Evolutionary conservation across 2,329 filamentous ascomycete genomes (phyloP).

Genomic region (Exophiala alcalophila): DNA sequence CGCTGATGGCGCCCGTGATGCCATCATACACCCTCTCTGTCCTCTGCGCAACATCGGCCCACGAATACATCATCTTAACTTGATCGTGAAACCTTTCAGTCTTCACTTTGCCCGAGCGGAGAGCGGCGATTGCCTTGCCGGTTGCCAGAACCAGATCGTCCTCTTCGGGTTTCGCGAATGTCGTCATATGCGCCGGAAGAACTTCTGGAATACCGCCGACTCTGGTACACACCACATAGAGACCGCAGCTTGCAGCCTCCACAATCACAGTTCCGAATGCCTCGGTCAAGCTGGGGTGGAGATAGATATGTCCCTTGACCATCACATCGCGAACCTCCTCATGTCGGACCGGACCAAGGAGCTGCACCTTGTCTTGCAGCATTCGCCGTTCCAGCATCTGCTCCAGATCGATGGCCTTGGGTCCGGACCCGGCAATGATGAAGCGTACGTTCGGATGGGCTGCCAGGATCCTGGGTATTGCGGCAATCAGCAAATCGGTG

Average conservation of each 20-base stretch:
- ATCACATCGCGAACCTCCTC: constrained; percentile 97
- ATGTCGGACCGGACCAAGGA: constrained; percentile 87
- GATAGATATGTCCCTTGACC: constrained; percentile 93
- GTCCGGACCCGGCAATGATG: constrained; percentile 91
- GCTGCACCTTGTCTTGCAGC: constrained; percentile 86
- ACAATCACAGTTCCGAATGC: constrained; percentile 98
- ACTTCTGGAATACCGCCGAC: constrained; percentile 97
- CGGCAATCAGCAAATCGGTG: constrained; percentile 92
- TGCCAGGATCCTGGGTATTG: constrained; percentile 86
- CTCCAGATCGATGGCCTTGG: constrained; percentile 95
- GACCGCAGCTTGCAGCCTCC: constrained; percentile 89
- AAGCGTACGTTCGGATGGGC: constrained; percentile 91
- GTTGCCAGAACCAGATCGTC: constrained; percentile 91
- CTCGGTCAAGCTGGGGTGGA: constrained; percentile 92
- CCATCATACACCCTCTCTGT: constrained; percentile 95
- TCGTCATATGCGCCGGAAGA: constrained; percentile 92
- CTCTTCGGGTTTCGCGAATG: constrained; percentile 94
- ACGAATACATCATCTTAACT: constrained; percentile 98
- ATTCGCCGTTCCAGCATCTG: constrained; percentile 97
- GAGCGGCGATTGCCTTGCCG: constrained; percentile 78
- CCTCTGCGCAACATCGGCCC: constrained; percentile 89
- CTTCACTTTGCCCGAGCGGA: constrained; percentile 80
- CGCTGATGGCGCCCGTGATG: constrained; percentile 79
- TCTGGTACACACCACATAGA: constrained; percentile 95
- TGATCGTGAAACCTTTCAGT: constrained; percentile 95